Base-by-base conservation (phyloP, 106 monocot genomes). In the Dioscorea alata region DNA sequence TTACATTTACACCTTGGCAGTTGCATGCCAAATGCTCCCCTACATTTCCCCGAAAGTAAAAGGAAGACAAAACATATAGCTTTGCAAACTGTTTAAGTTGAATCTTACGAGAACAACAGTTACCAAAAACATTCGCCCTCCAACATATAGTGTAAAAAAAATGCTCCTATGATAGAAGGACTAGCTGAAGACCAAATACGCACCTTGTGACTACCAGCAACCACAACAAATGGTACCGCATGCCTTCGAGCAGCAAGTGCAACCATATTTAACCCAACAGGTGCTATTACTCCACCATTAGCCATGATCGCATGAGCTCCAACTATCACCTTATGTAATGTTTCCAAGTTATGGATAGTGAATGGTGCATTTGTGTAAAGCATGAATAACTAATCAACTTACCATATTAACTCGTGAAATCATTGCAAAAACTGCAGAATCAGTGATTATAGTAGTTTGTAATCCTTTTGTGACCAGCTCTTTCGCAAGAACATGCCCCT, bases 301-400 rank as follows among this genome's bases (percentile, higher is more conserved):
- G 97, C 84, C 97, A 97, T 97, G 58, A 97, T 83, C 72, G 97
- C 92, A 79, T 97, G 97, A 81, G 92, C 97, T 76, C 97, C 97
- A 81, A 92, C 97, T 74, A 97, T 97, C 62, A 97, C 97, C 97
- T 97, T 48, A 33, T 14, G 49, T 53, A 66, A 60, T 62, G 24
- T 25, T 23, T 19, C 16, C 14, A 73, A 61, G 59, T 75, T 50
- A 75, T 7, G 59, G 54, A 35, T 48, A 25, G 6, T 8, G 2
- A 65, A 57, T 33, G 21, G 23, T n/a, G 33, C 54, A 35, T 48
- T 49, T 1, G 19, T 66, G 60, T 6, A 22, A 50, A 14, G n/a
- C 49, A 32, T 67, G 19, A 12, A 50, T 31, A 67, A 51, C 23
- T 19, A 24, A 20, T 8, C 57, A 60, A 49, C 58, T 59, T 79